Conservation (phyloP, 1,284 basidiomycete genomes). For the Sanghuangporus sanghuang region DNA sequence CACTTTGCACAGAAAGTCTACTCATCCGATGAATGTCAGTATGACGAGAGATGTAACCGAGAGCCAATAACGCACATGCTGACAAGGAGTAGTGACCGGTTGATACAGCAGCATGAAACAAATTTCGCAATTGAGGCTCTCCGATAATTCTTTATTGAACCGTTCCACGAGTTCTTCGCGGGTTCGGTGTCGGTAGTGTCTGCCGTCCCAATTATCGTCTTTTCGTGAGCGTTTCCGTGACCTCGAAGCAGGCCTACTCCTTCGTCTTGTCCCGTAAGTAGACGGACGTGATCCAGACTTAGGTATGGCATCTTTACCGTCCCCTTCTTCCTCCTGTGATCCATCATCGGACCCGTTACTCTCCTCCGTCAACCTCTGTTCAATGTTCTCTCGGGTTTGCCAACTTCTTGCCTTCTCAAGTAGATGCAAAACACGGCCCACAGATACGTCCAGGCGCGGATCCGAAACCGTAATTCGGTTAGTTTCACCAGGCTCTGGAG, state of each 20-base stretch:
- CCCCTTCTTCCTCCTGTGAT: conserved; percentile 8
- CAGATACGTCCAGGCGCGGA: conserved; percentile 49
- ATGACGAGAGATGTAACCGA: conserved; percentile 6
- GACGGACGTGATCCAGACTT: neutral
- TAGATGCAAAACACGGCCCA: conserved; percentile 56
- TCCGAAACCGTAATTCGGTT: conserved; percentile 19
- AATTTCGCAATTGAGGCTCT: conserved; percentile 85
- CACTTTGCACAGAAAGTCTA: conserved; percentile 91
- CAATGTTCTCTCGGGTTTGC: conserved; percentile 61
- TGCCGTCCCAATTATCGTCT: conserved; percentile 10
- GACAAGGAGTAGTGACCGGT: conserved; percentile 90
- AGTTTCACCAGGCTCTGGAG: conserved; percentile 7
- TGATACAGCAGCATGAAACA: conserved; percentile 82
- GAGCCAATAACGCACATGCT: conserved; percentile 63
- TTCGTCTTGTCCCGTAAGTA: neutral
- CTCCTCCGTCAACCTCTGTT: conserved; percentile 31
- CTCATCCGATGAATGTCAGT: neutral
- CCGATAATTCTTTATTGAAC: conserved; percentile 67
- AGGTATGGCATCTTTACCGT: neutral
- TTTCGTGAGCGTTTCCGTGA: conserved; percentile 7
- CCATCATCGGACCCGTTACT: conserved; percentile 8
- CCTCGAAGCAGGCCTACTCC: neutral
- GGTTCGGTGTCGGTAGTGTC: conserved; percentile 20
- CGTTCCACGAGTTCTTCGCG: conserved; percentile 19
- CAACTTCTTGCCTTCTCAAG: conserved; percentile 30